Conservation (phyloP, 306 rosid species). For the Lupinus albus region DNA sequence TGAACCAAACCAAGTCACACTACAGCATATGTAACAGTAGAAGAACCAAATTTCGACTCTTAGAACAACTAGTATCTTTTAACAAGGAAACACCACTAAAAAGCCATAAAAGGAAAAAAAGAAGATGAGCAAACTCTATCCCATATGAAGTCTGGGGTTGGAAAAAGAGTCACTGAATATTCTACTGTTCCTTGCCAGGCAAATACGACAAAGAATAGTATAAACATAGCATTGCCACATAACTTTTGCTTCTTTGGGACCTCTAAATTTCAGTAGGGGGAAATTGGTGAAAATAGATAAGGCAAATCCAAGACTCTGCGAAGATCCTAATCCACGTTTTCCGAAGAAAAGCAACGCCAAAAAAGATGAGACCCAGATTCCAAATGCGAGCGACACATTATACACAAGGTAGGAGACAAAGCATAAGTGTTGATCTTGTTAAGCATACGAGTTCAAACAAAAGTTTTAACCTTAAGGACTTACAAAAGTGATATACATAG, state of each 20-base stretch:
- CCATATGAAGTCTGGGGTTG: not conserved
- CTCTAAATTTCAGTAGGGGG: not conserved
- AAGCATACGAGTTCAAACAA: no score
- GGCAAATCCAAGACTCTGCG: not conserved
- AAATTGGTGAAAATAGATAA: not conserved
- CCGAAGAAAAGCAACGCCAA: not conserved
- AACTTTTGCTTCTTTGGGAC: not conserved
- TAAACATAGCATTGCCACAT: not conserved
- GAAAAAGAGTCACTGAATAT: not conserved
- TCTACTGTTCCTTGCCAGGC: not conserved
- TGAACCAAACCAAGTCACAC: not conserved
- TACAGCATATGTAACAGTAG: not conserved
- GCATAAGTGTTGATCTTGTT: no score
- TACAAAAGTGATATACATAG: no score
- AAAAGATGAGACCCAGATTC: not conserved
- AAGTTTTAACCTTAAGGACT: no score
- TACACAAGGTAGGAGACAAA: no score
- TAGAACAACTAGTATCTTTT: not conserved
- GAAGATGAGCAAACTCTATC: not conserved
- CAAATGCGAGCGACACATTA: not conserved
- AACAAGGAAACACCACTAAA: not conserved
- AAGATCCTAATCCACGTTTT: not conserved
- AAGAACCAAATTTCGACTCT: not conserved
- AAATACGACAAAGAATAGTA: no score
- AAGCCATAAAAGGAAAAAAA: not conserved